phyloP scores from a whole-genome alignment of 768 basidiomycete species.

The Podaxis sp. region DNA sequence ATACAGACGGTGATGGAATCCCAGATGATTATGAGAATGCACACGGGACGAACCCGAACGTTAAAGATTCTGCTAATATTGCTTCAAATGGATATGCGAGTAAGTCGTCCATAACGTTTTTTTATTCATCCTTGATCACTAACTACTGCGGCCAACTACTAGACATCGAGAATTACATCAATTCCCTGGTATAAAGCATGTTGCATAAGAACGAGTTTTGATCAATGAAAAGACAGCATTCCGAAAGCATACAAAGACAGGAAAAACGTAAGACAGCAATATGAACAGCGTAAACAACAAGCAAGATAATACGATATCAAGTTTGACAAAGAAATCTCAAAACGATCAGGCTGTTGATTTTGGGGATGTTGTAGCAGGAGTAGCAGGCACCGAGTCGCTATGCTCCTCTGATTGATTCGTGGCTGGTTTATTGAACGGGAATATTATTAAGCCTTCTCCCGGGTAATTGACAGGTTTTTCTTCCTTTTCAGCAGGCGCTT shows the following conservation, averaged over 20 bases:
- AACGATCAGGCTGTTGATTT: neutral
- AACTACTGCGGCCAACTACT: neutral
- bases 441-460: slow-evolving; percentile 15
- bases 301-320: neutral
- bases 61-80: slow-evolving; percentile 29
- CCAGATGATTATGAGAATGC: slow-evolving; percentile 33
- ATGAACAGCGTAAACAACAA: neutral
- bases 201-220: neutral
- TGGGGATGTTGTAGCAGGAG: neutral
- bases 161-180: slow-evolving; percentile 39
- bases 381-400: neutral
- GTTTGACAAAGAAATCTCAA: neutral
- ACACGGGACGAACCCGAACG: slow-evolving; percentile 31
- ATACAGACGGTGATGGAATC: slow-evolving; percentile 33
- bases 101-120: slow-evolving; percentile 18
- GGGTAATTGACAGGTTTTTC: slow-evolving; percentile 14
- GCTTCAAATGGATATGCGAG: slow-evolving; percentile 36
- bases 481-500: slow-evolving; percentile 2
- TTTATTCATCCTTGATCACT: neutral
- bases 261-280: slow-evolving; percentile 1
- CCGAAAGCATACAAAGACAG: neutral
- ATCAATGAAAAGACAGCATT: slow-evolving; percentile 3
- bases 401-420: neutral
- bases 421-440: neutral
- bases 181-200: slow-evolving; percentile 28